Percentiles rank a stretch among this genome's conserved stretches.
Conservation (phyloP, 2,329 filamentous ascomycete species). For the Xylaria sp. region DNA sequence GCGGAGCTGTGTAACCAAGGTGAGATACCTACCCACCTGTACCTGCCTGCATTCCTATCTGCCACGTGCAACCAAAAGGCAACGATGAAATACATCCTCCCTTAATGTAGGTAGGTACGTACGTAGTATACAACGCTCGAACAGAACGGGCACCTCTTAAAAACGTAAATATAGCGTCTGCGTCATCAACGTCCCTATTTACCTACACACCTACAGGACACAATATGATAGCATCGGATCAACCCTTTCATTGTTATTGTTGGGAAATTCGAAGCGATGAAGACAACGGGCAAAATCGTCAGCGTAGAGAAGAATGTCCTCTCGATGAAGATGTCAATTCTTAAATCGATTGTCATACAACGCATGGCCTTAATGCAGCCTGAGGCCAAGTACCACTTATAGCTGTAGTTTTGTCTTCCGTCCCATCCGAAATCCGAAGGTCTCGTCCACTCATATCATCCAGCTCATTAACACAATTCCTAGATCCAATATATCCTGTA, state of each 20-base stretch:
- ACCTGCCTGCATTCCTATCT: neutral
- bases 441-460: neutral
- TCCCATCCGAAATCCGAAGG: neutral
- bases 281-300: too few relatives aligned
- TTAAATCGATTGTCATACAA: neutral
- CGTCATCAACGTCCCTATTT: neutral
- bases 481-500: constrained; percentile 1
- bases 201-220: neutral
- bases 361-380: neutral
- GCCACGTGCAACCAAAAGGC: neutral
- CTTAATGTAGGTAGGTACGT: neutral
- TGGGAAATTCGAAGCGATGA: too few relatives aligned
- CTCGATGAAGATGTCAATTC: too few relatives aligned
- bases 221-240: too few relatives aligned
- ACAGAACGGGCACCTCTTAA: neutral
- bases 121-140: neutral
- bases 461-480: neutral
- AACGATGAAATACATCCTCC: neutral
- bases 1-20: neutral
- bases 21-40: neutral
- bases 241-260: too few relatives aligned
- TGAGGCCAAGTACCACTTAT: neutral
- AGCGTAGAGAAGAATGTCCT: too few relatives aligned
- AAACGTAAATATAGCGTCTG: neutral
- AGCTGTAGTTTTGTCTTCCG: neutral